A percentile compares a stretch with the other conserved stretches of the same genome.
These are phyloP conservation scores for Exophiala aquamarina DNA, from an alignment of 2,329 filamentous ascomycete species.

Conservation along the genomic window DNA sequence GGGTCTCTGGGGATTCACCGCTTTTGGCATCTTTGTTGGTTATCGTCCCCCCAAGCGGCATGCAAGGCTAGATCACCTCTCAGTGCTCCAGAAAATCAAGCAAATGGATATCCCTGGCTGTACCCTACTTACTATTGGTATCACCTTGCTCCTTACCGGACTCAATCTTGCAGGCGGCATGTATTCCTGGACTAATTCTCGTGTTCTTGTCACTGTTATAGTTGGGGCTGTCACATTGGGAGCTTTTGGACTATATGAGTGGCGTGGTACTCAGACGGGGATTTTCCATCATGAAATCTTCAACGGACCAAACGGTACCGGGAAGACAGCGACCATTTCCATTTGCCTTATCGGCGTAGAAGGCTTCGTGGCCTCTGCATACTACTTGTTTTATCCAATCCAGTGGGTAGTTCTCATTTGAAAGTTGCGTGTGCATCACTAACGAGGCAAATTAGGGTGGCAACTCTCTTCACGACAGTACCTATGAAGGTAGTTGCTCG, in stretches of 20 bases:
- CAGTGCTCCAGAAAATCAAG: conserved; percentile 6
- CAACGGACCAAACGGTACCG: conserved; percentile 1
- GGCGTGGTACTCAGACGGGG: conserved; percentile 7
- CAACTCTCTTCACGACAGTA: conserved; percentile 12
- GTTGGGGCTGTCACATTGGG: conserved; percentile 4
- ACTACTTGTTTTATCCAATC: conserved; percentile 17
- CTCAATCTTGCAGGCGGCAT: conserved; percentile 8
- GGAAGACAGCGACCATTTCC: conserved; percentile 12
- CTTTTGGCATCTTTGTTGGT: conserved; percentile 4
- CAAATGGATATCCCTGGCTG: conserved; percentile 9
- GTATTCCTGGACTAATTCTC: conserved; percentile 5
- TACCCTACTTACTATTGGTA: conserved; percentile 7
- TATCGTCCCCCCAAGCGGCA: conserved; percentile 10
- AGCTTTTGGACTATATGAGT: conserved; percentile 10
- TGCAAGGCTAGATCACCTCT: conserved; percentile 10
- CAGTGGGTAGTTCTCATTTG: conserved; percentile 12
- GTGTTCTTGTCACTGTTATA: not conserved
- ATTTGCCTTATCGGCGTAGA: conserved; percentile 13
- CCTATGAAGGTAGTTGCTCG: conserved; percentile 12
- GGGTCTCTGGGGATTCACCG: conserved; percentile 7
- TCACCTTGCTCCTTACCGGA: conserved; percentile 7
- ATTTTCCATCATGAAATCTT: conserved; percentile 10
- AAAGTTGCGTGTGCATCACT: not conserved
- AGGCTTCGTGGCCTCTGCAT: conserved; percentile 10
- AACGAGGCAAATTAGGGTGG: not conserved